Evolutionary conservation across 208 protist species (phyloP), one percentile per base, ranked within the genome.

Genomic region (Leishmania amazonensis): DNA sequence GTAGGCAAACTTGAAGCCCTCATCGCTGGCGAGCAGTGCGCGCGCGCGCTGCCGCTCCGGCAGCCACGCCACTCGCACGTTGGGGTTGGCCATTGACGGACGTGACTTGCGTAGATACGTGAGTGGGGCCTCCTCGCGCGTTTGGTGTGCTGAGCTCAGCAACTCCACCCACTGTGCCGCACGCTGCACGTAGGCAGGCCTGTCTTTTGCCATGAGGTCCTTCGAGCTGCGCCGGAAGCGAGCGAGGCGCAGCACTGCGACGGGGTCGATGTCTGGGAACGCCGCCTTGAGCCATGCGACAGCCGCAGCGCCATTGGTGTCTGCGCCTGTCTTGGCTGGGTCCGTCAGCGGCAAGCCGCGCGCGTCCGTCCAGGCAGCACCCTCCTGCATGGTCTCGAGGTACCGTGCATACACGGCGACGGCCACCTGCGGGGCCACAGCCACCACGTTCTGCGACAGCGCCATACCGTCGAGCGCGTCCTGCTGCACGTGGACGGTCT

Each of bases 31-130:
- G 21, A 97, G 87, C 70, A 97, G 85, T n/a, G 86, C 72, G 82
- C 86, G 82, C n/a, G 62, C 51, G 3, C 76, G 87, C 62, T 83
- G 85, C 70, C 79, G 90, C 87, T 91, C 84, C 40, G 90, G 86
- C 74, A 95, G 74, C 87, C 89, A 95, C 47, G 93, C 95, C 9
- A 97, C 93, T 19, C 95, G 95, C 17, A 97, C 89, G 80, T 94
- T 93, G 24, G 84, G 58, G 83, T 94, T 96, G n/a, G 91, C 90
- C 62, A 89, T 38, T 8, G 92, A 87, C 5, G 93, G 89, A 49
- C 87, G 85, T 1, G 93, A 96, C 83, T 97, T 97, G 58, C 89
- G 88, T 76, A 97, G 87, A 81, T 97, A 97, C 35, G 93, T 89
- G 51, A 97, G 87, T 57, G 95, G 95, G 21, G 76, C 88, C 75